These are phyloP conservation scores for Alternaria alternata DNA, from an alignment of 2,329 filamentous ascomycete genomes.

Conservation along the genomic window DNA sequence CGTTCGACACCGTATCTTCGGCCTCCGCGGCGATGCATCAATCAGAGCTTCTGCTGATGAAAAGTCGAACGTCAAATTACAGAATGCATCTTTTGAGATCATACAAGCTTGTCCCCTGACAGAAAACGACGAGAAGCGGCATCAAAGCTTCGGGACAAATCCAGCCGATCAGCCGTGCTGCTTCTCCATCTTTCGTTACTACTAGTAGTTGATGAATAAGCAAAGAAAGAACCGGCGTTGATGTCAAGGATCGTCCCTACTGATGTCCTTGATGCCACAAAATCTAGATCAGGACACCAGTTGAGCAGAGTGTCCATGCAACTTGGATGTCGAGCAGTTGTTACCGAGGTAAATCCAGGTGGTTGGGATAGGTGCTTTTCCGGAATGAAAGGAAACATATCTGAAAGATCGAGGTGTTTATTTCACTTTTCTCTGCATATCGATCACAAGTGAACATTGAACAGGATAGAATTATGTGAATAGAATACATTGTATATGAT, in stretches of 20 bases:
- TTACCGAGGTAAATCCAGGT: not conserved
- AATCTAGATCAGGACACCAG: not conserved
- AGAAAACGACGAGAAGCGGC: not conserved
- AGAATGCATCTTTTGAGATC: not conserved
- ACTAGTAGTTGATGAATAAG: not conserved
- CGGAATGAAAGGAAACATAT: not conserved
- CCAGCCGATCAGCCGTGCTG: not conserved
- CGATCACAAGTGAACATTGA: too few species aligned
- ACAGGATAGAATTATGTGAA: not conserved
- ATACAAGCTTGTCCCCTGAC: not conserved
- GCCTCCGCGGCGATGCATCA: not conserved
- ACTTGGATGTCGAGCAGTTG: not conserved
- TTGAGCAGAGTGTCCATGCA: not conserved
- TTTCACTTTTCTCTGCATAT: too few species aligned
- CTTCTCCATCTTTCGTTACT: not conserved
- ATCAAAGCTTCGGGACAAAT: not conserved
- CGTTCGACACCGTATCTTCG: slow-evolving; percentile 2
- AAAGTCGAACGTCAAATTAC: not conserved
- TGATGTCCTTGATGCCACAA: not conserved
- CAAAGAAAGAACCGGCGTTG: not conserved
- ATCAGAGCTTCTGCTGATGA: not conserved
- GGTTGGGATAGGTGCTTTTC: not conserved
- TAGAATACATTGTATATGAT: not conserved
- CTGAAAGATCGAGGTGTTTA: not conserved
- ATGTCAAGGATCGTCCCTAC: not conserved